Conservation (phyloP, 2,329 filamentous ascomycete genomes). For the Bimuria novae-zelandiae region DNA sequence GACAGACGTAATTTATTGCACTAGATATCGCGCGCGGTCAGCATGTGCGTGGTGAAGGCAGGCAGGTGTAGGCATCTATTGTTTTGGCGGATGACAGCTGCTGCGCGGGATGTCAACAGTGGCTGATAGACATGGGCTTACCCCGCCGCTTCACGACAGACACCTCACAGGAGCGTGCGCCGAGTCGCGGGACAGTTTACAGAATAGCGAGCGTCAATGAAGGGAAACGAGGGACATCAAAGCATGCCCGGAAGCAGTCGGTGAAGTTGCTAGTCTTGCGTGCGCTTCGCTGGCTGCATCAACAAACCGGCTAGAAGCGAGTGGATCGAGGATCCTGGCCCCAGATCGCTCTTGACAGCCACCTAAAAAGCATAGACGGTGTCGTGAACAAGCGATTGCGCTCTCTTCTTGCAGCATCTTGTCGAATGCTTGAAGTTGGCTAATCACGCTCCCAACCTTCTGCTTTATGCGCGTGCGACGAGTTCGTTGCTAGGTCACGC, state of each 20-base stretch:
- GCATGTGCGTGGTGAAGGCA: neutral
- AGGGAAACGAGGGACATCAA: neutral
- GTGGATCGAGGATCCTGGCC: neutral
- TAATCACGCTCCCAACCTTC: slow-evolving; percentile 5
- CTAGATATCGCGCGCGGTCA: slow-evolving; percentile 13
- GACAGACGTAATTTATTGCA: neutral
- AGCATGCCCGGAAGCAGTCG: slow-evolving; percentile 2
- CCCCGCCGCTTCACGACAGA: slow-evolving; percentile 2
- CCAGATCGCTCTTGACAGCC: slow-evolving; percentile 2
- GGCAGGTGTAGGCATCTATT: slow-evolving; percentile 9
- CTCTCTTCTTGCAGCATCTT: neutral
- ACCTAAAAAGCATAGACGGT: neutral
- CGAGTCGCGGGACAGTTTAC: neutral
- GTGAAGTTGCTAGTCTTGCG: neutral
- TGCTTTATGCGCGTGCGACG: slow-evolving; percentile 13
- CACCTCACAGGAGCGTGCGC: neutral
- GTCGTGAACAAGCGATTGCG: neutral
- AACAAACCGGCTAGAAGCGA: slow-evolving; percentile 9
- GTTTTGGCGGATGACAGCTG: slow-evolving; percentile 14
- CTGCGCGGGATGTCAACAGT: neutral
- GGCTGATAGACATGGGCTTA: slow-evolving; percentile 2
- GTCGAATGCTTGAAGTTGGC: neutral
- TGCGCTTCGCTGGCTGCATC: slow-evolving; percentile 4
- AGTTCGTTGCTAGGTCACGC: slow-evolving; percentile 1
- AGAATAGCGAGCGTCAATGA: neutral